phyloP scores from a whole-genome alignment of 768 basidiomycete genomes.

The Dacryopinax primogenitus region DNA sequence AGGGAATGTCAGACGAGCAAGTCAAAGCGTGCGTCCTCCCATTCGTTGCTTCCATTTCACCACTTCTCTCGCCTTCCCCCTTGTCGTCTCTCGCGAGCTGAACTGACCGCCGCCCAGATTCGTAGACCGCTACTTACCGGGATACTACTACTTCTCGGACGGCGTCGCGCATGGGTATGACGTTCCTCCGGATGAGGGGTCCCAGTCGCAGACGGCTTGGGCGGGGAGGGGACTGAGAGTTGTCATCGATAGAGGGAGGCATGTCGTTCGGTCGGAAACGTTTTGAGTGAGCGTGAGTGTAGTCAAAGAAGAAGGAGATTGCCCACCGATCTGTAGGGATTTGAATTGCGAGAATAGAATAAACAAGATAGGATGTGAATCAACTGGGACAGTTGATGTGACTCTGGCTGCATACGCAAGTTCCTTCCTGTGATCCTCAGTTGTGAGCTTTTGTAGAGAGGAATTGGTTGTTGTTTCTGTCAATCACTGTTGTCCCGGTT shows the following conservation, averaged over 20 bases:
- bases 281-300: slow-evolving; percentile 29
- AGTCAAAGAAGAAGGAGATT: neutral
- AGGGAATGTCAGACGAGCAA: slow-evolving; percentile 77
- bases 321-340: too few species aligned
- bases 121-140: slow-evolving; percentile 86
- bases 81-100: too few species aligned
- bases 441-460: too few species aligned
- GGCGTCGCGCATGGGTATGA: slow-evolving; percentile 30
- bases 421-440: too few species aligned
- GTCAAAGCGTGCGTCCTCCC: slow-evolving; percentile 38
- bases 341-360: too few species aligned
- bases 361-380: too few species aligned
- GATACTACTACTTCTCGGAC: slow-evolving; percentile 74
- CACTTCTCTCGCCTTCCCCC: slow-evolving; percentile 3
- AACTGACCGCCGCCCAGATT: slow-evolving; percentile 39
- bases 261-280: slow-evolving; percentile 30
- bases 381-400: too few species aligned
- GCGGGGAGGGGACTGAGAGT: slow-evolving; percentile 40
- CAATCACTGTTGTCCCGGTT: too few species aligned
- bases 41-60: slow-evolving; percentile 10
- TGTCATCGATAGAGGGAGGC: slow-evolving; percentile 42
- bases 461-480: too few species aligned
- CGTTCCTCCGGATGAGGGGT: neutral
- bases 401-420: too few species aligned
- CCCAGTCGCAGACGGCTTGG: slow-evolving; percentile 31